phyloP scores from a whole-genome alignment of 768 basidiomycete species.

The Boletus bicolor region DNA sequence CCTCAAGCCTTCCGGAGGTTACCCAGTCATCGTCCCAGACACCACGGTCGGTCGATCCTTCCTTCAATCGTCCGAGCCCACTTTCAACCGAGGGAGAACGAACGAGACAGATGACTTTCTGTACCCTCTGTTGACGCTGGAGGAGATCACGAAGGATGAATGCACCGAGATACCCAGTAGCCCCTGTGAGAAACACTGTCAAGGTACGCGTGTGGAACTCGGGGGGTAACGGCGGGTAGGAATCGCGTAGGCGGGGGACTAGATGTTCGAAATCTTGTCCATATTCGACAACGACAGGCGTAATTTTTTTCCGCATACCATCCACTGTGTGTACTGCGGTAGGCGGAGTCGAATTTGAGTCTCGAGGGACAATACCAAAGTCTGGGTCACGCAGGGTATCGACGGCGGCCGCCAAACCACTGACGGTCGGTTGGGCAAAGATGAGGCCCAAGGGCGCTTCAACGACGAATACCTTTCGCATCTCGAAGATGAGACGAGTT shows the following conservation, averaged over 20 bases:
- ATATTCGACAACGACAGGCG: constrained; percentile 55
- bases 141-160: constrained; percentile 86
- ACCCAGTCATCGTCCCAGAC: constrained; percentile 92
- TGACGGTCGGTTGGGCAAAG: constrained; percentile 87
- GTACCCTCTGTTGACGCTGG: constrained; percentile 53
- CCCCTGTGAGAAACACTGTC: constrained; percentile 93
- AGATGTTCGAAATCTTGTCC: constrained; percentile 73
- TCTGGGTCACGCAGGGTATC: constrained; percentile 76
- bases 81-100: constrained; percentile 62
- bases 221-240: constrained; percentile 60
- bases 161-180: constrained; percentile 94
- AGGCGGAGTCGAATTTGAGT: constrained; percentile 16
- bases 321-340: constrained; percentile 14
- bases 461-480: constrained; percentile 87
- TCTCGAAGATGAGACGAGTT: constrained; percentile 94
- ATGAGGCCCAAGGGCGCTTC: constrained; percentile 89
- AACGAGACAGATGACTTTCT: constrained; percentile 91
- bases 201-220: constrained; percentile 53
- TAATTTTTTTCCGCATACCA: constrained; percentile 16
- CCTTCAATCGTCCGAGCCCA: constrained; percentile 66
- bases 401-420: constrained; percentile 69
- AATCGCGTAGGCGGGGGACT: constrained; percentile 49
- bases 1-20: constrained; percentile 60
- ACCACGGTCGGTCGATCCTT: constrained; percentile 71
- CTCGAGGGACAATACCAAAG: constrained; percentile 60